Evolutionary conservation across 2,329 filamentous ascomycete species (phyloP).

Genomic region (Canariomyces notabilis): DNA sequence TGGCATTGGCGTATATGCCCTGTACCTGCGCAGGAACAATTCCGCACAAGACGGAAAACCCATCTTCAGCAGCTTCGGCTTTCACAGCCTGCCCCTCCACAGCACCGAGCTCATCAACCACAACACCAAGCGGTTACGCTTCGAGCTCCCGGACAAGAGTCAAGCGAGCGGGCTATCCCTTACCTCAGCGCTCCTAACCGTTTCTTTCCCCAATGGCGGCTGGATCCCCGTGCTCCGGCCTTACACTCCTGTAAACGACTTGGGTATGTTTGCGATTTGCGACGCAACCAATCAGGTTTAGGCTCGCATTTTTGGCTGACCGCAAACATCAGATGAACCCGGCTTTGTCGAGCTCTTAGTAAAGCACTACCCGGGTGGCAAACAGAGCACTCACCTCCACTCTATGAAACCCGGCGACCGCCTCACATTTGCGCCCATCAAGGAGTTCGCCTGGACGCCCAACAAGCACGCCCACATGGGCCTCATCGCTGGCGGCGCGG

Average conservation of each 20-base stretch:
- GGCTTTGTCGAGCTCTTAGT: conserved; percentile 61
- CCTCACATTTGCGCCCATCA: conserved; percentile 54
- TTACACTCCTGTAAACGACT: conserved; percentile 58
- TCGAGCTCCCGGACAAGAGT: conserved; percentile 46
- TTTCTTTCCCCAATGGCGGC: conserved; percentile 52
- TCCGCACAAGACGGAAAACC: conserved; percentile 16
- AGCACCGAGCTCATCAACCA: conserved; percentile 51
- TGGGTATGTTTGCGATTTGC: conserved; percentile 40
- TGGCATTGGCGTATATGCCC: conserved; percentile 23
- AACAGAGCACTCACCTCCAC: conserved; percentile 62
- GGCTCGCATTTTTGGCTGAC: conserved; percentile 7
- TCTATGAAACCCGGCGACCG: conserved; percentile 56
- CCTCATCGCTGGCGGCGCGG: conserved; percentile 65
- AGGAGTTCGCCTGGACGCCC: conserved; percentile 49
- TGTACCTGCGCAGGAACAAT: conserved; percentile 17
- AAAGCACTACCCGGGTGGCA: conserved; percentile 63
- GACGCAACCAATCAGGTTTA: not conserved
- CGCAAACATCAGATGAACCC: conserved; percentile 40
- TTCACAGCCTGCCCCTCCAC: conserved; percentile 45
- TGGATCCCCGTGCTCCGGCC: conserved; percentile 58
- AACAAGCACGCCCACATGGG: conserved; percentile 49
- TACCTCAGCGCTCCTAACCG: conserved; percentile 54
- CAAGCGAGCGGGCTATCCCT: conserved; percentile 45
- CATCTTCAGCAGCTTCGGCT: conserved; percentile 28
- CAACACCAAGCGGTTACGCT: conserved; percentile 54